Evolutionary conservation across 2,329 filamentous ascomycete species (phyloP).

Genomic region (Pseudocercospora fuligena): DNA sequence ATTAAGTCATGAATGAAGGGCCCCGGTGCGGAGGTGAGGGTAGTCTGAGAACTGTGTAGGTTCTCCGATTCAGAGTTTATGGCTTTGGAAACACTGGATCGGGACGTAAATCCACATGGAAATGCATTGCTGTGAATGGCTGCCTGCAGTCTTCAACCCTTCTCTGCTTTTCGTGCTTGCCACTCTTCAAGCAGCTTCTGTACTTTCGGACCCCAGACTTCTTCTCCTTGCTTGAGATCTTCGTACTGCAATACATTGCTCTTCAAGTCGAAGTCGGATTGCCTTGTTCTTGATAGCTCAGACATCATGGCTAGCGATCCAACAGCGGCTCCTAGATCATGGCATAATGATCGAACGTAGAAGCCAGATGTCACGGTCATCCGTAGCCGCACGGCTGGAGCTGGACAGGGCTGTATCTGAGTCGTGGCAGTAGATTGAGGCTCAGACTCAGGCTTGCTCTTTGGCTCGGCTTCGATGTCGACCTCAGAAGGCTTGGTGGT

Average conservation of each 20-base stretch:
- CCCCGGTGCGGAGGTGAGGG: too few relatives aligned
- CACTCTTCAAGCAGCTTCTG: constrained; percentile 55
- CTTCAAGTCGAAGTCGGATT: constrained; percentile 78
- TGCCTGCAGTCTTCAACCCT: neutral
- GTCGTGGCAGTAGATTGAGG: neutral
- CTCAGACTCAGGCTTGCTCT: neutral
- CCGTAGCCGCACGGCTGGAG: constrained; percentile 79
- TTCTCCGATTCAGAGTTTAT: too few relatives aligned
- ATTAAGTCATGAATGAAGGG: neutral
- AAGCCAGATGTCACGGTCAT: constrained; percentile 96
- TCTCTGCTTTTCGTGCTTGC: constrained; percentile 16
- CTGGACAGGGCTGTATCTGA: constrained; percentile 34
- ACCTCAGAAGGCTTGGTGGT: constrained; percentile 30
- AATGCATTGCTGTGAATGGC: neutral
- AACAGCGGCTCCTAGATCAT: constrained; percentile 84
- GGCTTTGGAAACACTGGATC: too few relatives aligned
- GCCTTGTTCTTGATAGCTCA: constrained; percentile 76
- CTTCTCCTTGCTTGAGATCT: constrained; percentile 76
- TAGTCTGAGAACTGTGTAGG: too few relatives aligned
- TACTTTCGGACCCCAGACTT: constrained; percentile 81
- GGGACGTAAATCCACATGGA: too few relatives aligned
- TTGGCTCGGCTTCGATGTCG: neutral
- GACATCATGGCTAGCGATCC: constrained; percentile 86
- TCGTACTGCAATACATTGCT: constrained; percentile 78
- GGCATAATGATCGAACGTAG: constrained; percentile 91